Evolutionary conservation across 345 rosid species (phyloP), one percentile per base, ranked within the genome.

Genomic region (Psidium guajava): DNA sequence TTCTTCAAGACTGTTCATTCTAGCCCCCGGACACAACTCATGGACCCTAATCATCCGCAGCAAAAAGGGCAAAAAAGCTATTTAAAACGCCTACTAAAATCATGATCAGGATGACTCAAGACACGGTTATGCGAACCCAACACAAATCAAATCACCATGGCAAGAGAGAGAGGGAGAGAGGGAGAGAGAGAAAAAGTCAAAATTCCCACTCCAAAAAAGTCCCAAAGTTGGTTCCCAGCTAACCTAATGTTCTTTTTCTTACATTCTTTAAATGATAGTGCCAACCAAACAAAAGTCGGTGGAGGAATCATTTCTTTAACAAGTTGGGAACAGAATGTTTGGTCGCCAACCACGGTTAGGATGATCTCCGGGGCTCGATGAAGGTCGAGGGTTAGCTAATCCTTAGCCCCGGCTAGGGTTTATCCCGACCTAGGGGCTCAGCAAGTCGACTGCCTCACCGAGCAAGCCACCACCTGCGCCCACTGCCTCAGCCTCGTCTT

Each of bases 381-480:
- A 20, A 53, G 57, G 57, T 55, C 9, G 59, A 69, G 24, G 77
- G 77, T 69, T 8, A 69, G 24, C 77, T 69, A 18, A 69, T 69
- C 77, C 77, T 32, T 16, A 69, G 18, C 77, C 47, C 77, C 2
- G 77, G 77, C 32, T 18, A 2, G 24, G 77, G 47, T 11, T 11
- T 69, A 21, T 32, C 36, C 53, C 42, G 69, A 20, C 49, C 52
- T 50, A 28, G 54, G 81, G 20, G 81, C 82, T 82, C 49, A 87
- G 81, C 89, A 69, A 14, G 95, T 89, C 51, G 88, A 88, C 86
- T 95, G 98, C 85, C 93, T 87, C 86, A 96, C 98, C 83, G 98
- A 88, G 88, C 99, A 96, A 24, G 97, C 99, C 87, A 96, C 99
- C 89, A 95, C 96, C 90, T 92, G 96, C 69, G 98, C 99, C 98